Evolutionary conservation across 306 rosid genomes (phyloP), one percentile per base, ranked within the genome.

Genomic region (Lathyrus oleraceus): DNA sequence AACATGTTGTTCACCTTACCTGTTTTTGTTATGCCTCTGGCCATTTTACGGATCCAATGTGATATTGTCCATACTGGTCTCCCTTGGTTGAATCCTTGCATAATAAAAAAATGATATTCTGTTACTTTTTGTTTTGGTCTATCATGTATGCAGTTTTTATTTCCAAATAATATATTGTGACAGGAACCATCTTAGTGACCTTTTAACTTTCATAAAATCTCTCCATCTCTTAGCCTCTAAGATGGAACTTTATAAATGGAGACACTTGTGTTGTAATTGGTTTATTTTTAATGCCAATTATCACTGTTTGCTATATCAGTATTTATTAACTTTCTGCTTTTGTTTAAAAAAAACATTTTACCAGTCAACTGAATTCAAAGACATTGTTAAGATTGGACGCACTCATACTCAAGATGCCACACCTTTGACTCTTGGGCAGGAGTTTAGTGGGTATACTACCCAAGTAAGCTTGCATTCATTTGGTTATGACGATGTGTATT

Each of bases 331-430:
- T 38, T 13, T 35, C 13, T 35, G 1, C 8, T 16, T 35, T 10
- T 35, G 28, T 2, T 42, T 12, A 13, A 3, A 14, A 66, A 68
- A 59, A 67, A 17, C 21, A 52, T 28, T 47, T 65, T 64, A 70
- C 68, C 91, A 95, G 99, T 84, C 99, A 16, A 62, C 82, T 15
- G 99, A 95, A 79, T 95, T 95, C 85, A 89, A 83, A 79, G 97
- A 95, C 74, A 95, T 95, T 48, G 96, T 91, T 72, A 95, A 95
- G 86, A 95, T 95, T 70, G 99, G 99, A 20, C 95, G 97, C 45
- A 95, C 99, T 43, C 99, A 95, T 82, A 91, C 96, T 32, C 99
- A 95, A 84, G 99, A 95, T 78, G 99, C 99, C 27, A 95, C 99
- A 14, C 99, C 99, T 21, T 79, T 95, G 84, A 95, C 99, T 76